Conservation (phyloP, 352 stramenopile species). For the Pilasporangium apinafurcum region DNA sequence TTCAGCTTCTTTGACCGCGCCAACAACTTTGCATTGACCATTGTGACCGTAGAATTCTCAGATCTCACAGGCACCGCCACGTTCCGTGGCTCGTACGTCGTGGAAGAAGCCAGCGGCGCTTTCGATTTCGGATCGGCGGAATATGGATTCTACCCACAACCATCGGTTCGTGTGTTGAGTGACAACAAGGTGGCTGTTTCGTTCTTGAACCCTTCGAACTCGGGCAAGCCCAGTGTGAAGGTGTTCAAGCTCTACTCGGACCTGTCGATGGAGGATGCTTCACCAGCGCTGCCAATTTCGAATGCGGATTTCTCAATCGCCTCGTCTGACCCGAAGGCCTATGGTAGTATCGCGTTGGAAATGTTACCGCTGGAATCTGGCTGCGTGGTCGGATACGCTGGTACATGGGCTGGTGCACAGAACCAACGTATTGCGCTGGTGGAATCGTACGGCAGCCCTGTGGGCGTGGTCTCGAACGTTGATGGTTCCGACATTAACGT, state of each 20-base stretch:
- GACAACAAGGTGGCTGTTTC: conserved; percentile 51
- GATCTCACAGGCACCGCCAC: conserved; percentile 36
- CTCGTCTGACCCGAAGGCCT: conserved; percentile 42
- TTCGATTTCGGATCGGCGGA: conserved; percentile 66
- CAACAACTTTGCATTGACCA: conserved; percentile 73
- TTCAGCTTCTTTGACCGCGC: conserved; percentile 63
- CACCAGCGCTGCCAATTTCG: conserved; percentile 54
- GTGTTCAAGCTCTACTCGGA: conserved; percentile 62
- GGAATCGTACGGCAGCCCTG: conserved; percentile 58
- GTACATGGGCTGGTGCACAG: conserved; percentile 40
- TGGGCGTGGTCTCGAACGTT: conserved; percentile 65
- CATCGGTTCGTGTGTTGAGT: conserved; percentile 39
- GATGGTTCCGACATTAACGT: conserved; percentile 46
- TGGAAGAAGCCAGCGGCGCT: conserved; percentile 43
- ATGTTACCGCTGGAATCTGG: conserved; percentile 43
- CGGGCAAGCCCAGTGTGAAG: conserved; percentile 67
- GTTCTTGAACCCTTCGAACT: conserved; percentile 75
- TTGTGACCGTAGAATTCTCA: conserved; percentile 66
- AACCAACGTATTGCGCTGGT: conserved; percentile 68
- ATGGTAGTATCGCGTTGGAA: conserved; percentile 48
- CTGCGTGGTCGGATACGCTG: conserved; percentile 51
- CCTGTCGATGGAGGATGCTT: conserved; percentile 37
- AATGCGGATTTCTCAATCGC: conserved; percentile 67
- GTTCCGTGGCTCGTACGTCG: conserved; percentile 68
- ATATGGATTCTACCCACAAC: conserved; percentile 67